A percentile compares a stretch with the other conserved stretches of the same genome.
Evolutionary conservation across 805 yeast species (phyloP).

Genomic region (Wickerhamomyces strasburgensis): DNA sequence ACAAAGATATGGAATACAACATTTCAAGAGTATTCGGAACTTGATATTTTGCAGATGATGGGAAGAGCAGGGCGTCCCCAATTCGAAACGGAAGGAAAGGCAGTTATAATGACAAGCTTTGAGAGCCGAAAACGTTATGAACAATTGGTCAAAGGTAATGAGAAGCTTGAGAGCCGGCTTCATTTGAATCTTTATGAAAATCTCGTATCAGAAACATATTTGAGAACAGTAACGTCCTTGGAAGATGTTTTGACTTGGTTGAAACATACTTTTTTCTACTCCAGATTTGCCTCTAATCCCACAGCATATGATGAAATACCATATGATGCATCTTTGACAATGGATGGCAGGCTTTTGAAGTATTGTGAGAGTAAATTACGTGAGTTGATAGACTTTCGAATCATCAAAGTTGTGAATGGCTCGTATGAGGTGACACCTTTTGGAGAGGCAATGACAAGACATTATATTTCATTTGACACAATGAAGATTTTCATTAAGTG

Average conservation of each 20-base stretch:
- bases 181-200: conserved; percentile 36
- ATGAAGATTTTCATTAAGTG: conserved; percentile 32
- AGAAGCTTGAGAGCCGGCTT: conserved; percentile 42
- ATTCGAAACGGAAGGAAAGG: conserved; percentile 43
- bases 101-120: conserved; percentile 42
- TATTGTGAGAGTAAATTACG: conserved; percentile 32
- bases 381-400: conserved; percentile 27
- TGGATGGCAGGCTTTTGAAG: conserved; percentile 29
- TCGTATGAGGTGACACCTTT: conserved; percentile 31
- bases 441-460: conserved; percentile 46
- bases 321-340: conserved; percentile 15
- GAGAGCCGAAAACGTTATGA: conserved; percentile 34
- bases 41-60: conserved; percentile 58
- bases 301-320: conserved; percentile 32
- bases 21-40: conserved; percentile 47
- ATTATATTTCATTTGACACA: conserved; percentile 41
- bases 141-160: conserved; percentile 36
- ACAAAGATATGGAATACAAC: conserved; percentile 53
- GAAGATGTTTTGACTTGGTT: conserved; percentile 43
- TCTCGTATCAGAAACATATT: conserved; percentile 39
- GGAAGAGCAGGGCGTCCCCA: conserved; percentile 65
- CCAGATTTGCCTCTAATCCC: conserved; percentile 38
- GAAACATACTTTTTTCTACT: conserved; percentile 44
- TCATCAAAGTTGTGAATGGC: conserved; percentile 23
- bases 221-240: conserved; percentile 33